These are phyloP conservation scores for Ustilago tritici DNA, from an alignment of 1,284 basidiomycete genomes.

Conservation along the genomic window DNA sequence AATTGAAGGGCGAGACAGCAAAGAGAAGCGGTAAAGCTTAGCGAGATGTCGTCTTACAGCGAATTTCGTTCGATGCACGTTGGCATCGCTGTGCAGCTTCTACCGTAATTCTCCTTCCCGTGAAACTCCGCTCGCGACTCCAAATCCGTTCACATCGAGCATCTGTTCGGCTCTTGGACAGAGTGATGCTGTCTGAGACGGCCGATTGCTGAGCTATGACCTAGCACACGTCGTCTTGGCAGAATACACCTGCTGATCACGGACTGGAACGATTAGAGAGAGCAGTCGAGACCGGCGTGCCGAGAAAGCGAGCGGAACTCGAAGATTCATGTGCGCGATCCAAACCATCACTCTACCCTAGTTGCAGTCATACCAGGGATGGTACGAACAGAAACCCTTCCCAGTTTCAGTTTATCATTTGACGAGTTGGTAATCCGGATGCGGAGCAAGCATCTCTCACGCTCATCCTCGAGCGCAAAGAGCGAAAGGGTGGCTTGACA, in stretches of 20 bases:
- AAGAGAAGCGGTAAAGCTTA: background rate
- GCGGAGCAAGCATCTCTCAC: constrained; percentile 6
- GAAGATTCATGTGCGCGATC: constrained; percentile 15
- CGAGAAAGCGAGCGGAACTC: constrained; percentile 10
- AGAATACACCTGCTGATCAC: no score
- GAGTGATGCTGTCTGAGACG: no score
- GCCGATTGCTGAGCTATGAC: no score
- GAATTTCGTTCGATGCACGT: constrained; percentile 13
- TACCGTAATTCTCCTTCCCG: constrained; percentile 3
- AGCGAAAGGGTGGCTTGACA: background rate
- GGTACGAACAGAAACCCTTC: background rate
- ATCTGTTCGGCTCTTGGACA: no score
- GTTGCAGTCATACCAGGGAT: background rate
- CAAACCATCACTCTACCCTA: background rate
- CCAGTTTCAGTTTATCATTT: background rate
- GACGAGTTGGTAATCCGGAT: background rate
- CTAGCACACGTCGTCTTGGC: no score
- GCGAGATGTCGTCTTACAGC: constrained; percentile 3
- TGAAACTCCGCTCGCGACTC: background rate
- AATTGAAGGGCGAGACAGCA: background rate
- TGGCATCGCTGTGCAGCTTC: constrained; percentile 15
- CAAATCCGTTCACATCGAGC: background rate
- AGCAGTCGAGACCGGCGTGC: background rate
- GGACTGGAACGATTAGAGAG: background rate
- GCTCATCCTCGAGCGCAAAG: background rate